phyloP scores from a whole-genome alignment of 768 basidiomycete genomes.

The Serendipita vermifera region DNA sequence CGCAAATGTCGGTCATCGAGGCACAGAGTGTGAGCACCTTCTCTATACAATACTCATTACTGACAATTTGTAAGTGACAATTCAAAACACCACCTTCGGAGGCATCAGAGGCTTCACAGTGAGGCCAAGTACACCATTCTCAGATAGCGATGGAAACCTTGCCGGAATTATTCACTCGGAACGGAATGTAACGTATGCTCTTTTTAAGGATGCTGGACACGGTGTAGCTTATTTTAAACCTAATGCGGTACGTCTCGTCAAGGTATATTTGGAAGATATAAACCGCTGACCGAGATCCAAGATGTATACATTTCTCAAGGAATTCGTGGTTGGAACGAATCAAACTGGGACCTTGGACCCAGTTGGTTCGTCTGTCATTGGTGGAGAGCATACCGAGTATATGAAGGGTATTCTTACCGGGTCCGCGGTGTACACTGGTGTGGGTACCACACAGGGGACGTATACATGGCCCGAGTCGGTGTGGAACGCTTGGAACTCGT shows the following conservation, averaged over 20 bases:
- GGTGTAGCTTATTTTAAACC: slow-evolving; percentile 14
- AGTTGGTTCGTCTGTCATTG: background rate
- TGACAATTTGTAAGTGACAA: background rate
- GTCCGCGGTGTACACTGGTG: background rate
- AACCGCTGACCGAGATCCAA: too few species aligned
- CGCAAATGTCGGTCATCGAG: slow-evolving; percentile 45
- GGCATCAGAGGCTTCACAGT: slow-evolving; percentile 13
- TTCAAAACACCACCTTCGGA: slow-evolving; percentile 15
- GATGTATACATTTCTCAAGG: slow-evolving; percentile 3
- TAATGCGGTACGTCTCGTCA: background rate
- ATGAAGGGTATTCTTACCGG: slow-evolving; percentile 1
- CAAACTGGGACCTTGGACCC: background rate
- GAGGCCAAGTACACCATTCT: slow-evolving; percentile 8
- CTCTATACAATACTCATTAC: background rate
- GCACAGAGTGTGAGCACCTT: slow-evolving; percentile 41
- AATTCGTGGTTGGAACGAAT: slow-evolving; percentile 9
- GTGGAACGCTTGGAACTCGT: background rate
- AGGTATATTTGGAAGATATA: too few species aligned
- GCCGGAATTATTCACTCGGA: slow-evolving; percentile 13
- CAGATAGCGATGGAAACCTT: slow-evolving; percentile 8
- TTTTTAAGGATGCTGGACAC: slow-evolving; percentile 14
- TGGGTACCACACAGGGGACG: background rate
- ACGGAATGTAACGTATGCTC: slow-evolving; percentile 12
- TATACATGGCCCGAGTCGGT: background rate
- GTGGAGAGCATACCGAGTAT: background rate